Base-by-base conservation (phyloP, 2,329 filamentous ascomycete species). In the Pyricularia pennisetigena region DNA sequence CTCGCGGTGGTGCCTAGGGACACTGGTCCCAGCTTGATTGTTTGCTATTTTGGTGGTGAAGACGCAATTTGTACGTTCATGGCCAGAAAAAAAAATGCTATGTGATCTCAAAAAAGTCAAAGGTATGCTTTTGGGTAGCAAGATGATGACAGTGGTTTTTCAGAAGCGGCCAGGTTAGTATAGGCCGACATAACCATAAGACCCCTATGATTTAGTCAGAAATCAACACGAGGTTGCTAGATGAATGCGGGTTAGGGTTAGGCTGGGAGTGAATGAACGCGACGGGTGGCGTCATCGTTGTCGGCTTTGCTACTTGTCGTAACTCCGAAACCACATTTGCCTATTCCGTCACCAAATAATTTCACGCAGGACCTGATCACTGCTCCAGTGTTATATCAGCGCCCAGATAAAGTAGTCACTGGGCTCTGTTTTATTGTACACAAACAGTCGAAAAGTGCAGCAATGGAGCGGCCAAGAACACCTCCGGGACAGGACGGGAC, bases 401-500 rank as follows among this genome's bases (percentile, higher is more conserved):
- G 5, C 14, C 24, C 16, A 3, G 59, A 20, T 6, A 62, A 12
- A 28, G 26, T 16, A 16, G 16, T 28, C 59, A 20, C 9, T 29
- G 24, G 5, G 14, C 12, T 20, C 14, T 26, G 32, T 14, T 14
- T 41, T 41, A 8, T 61, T 61, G 57, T 9, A 26, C 59, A 7
- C 5, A 62, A 29, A 26, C 12, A 62, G n/a, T 7, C 3, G 29
- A 28, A 28, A 29, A 29, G 24, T 14, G 3, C 32, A 28, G 9
- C n/a, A 61, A 86, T 86, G 83, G 82, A 82, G 64, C 79, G 79
- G 12, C 77, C 81, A 29, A 75, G 76, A 14, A 85, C 83, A 68
- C 83, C 83, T 68, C 82, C 82, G 57, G 71, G 72, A 63, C 68
- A 76, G 67, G 69, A 74, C 74, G 64, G 75, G 23, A 63, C 67